Evolutionary conservation across 306 rosid species (phyloP).

Genomic region (Dalbergia cochinchinensis): DNA sequence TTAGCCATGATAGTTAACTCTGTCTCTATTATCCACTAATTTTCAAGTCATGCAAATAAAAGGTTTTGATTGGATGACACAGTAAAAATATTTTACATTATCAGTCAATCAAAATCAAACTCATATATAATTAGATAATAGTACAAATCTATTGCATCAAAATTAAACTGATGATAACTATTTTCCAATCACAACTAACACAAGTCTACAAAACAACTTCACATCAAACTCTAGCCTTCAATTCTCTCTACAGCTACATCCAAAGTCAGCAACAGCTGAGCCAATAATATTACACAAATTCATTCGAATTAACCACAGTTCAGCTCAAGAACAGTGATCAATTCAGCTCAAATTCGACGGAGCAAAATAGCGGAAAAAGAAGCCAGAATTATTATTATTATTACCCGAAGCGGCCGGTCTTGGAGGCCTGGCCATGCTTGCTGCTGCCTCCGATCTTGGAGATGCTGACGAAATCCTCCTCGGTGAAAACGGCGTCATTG

Average conservation of each 20-base stretch:
- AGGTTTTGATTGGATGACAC: no score
- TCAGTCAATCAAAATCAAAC: no score
- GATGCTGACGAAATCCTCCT: slow-evolving; percentile 90
- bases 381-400: background rate
- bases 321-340: background rate
- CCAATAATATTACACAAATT: background rate
- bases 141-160: no score
- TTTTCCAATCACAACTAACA: slow-evolving; percentile 25
- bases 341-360: no score
- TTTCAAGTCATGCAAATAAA: no score
- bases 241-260: slow-evolving; percentile 8
- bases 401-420: slow-evolving; percentile 98
- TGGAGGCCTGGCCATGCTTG: slow-evolving; percentile 83
- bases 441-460: slow-evolving; percentile 95
- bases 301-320: background rate
- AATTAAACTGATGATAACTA: background rate
- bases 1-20: no score
- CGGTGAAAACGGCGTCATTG: slow-evolving; percentile 86
- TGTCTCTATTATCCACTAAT: no score
- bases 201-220: background rate
- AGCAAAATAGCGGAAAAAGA: background rate
- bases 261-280: slow-evolving; percentile 30
- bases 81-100: no score
- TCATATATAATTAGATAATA: no score
- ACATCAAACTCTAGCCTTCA: slow-evolving; percentile 16